These are phyloP conservation scores for Tetradesmus obliquus DNA, from an alignment of 139 green algal genomes.

Conservation along the genomic window DNA sequence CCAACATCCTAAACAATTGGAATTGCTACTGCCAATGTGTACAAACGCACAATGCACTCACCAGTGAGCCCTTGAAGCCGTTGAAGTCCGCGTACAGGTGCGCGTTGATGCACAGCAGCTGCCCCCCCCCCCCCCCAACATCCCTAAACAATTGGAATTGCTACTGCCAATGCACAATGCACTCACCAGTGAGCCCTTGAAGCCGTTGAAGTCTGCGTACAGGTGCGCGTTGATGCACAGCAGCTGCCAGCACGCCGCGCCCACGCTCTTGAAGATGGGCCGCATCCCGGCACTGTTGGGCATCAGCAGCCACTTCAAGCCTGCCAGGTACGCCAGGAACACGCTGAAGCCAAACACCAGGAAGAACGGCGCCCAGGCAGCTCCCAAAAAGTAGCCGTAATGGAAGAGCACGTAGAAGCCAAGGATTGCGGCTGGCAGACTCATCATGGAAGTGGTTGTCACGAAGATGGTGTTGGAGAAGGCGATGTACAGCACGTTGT, in stretches of 20 bases:
- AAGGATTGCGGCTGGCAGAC: background rate
- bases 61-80: background rate
- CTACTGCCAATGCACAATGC: no score
- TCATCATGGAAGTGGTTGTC: background rate
- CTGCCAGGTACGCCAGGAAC: background rate
- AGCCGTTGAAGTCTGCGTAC: conserved; percentile 9
- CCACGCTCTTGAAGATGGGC: conserved; percentile 1
- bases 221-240: background rate
- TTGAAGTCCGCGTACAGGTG: conserved; percentile 19
- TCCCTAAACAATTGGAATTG: no score
- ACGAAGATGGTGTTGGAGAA: conserved; percentile 4
- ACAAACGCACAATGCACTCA: no score
- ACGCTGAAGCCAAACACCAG: background rate
- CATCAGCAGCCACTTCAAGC: background rate
- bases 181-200: background rate
- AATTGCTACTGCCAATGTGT: no score
- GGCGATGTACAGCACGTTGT: conserved; percentile 13
- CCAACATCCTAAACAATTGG: no score
- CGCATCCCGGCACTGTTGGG: background rate
- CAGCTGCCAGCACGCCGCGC: background rate
- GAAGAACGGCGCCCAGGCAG: background rate
- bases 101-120: background rate
- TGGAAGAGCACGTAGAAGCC: background rate
- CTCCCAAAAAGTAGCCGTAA: background rate
- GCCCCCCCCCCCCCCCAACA: no score